A percentile compares a stretch with the other conserved stretches of the same genome.
Conservation (phyloP, 1,284 basidiomycete genomes). For the Schizophyllum amplum region DNA sequence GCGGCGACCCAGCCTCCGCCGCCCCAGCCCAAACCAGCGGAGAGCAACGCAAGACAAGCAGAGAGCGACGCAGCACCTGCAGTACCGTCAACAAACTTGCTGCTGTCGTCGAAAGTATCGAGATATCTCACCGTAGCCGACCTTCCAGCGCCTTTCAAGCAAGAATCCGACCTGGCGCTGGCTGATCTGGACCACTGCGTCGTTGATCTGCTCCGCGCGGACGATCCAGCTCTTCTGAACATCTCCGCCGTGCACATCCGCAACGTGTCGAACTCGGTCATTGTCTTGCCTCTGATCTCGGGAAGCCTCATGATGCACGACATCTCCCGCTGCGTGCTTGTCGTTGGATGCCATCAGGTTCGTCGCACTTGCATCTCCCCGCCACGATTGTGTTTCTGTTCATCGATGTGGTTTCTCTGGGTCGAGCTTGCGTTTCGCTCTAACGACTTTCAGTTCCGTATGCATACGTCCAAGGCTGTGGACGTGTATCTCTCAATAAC, state of each 20-base stretch:
- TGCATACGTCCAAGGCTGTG: conserved; percentile 58
- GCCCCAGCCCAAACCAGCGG: conserved; percentile 7
- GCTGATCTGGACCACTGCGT: conserved; percentile 55
- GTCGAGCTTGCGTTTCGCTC: no score
- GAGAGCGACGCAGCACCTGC: conserved; percentile 9
- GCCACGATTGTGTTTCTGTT: no score
- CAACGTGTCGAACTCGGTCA: conserved; percentile 42
- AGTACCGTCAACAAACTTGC: conserved; percentile 23
- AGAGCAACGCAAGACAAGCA: neutral
- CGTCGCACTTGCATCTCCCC: conserved; percentile 7
- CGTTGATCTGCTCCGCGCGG: conserved; percentile 45
- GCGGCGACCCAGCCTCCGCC: conserved; percentile 11
- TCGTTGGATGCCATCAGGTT: conserved; percentile 72
- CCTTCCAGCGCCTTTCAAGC: conserved; percentile 18
- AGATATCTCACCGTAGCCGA: conserved; percentile 31
- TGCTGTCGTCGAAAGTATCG: conserved; percentile 32
- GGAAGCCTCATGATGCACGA: conserved; percentile 69
- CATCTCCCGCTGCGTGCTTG: conserved; percentile 50
- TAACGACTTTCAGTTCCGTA: conserved; percentile 71
- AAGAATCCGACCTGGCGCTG: conserved; percentile 40
- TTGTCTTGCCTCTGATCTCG: conserved; percentile 54
- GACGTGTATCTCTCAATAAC: conserved; percentile 56
- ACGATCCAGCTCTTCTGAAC: conserved; percentile 14
- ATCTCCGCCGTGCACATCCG: conserved; percentile 60
- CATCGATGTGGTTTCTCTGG: no score